Percentiles rank a stretch among this genome's conserved stretches.
phyloP scores from a whole-genome alignment of 352 stramenopile species.

The Aphanomyces cochlioides region DNA sequence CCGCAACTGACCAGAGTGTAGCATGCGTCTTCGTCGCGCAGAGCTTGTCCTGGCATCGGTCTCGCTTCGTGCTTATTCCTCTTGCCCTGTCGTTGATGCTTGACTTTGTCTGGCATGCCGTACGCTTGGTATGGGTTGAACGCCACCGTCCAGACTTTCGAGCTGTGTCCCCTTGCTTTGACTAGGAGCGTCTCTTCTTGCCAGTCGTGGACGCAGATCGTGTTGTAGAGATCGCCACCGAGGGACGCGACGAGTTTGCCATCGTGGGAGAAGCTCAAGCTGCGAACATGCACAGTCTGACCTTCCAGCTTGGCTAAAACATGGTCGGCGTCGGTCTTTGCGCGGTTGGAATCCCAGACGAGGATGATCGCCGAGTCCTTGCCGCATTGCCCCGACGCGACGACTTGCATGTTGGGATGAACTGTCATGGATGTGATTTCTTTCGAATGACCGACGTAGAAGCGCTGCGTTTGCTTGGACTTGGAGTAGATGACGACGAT shows the following conservation, averaged over 20 bases:
- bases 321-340: constrained; percentile 7
- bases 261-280: constrained; percentile 68
- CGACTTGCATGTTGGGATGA: constrained; percentile 56
- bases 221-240: constrained; percentile 72
- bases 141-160: constrained; percentile 55
- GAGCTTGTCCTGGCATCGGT: constrained; percentile 54
- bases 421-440: constrained; percentile 52
- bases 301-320: constrained; percentile 47
- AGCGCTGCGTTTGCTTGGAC: constrained; percentile 47
- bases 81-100: not conserved
- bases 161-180: constrained; percentile 57
- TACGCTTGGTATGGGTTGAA: constrained; percentile 75
- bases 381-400: constrained; percentile 58
- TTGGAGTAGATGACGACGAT: constrained; percentile 60
- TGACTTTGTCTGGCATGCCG: constrained; percentile 40
- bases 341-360: constrained; percentile 59
- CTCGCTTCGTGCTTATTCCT: constrained; percentile 34
- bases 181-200: constrained; percentile 51
- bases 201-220: constrained; percentile 74
- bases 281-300: constrained; percentile 51
- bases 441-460: constrained; percentile 58
- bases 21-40: constrained; percentile 64
- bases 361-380: constrained; percentile 50
- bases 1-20: constrained; percentile 70
- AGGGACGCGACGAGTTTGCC: constrained; percentile 63